These are phyloP conservation scores for Russula ochroleuca DNA, from an alignment of 768 basidiomycete species.

Conservation along the genomic window DNA sequence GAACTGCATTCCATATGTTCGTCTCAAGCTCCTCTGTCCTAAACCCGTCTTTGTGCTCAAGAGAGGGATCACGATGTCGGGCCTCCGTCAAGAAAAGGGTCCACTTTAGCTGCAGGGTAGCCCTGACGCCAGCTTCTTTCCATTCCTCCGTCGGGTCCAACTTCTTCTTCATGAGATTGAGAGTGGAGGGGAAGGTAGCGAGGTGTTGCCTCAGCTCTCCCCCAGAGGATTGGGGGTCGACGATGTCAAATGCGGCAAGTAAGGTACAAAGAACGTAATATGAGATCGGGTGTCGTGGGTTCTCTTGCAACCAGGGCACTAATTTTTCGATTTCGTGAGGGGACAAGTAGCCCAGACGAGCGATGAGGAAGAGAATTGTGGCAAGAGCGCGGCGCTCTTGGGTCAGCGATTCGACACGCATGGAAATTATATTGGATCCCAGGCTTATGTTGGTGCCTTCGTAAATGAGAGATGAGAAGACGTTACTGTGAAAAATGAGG, in stretches of 20 bases:
- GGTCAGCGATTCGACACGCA: constrained; percentile 67
- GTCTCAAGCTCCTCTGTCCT: constrained; percentile 76
- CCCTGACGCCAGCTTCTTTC: constrained; percentile 68
- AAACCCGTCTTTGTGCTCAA: constrained; percentile 63
- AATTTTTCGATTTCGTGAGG: constrained; percentile 56
- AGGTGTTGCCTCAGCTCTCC: constrained; percentile 47
- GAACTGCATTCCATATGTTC: constrained; percentile 78
- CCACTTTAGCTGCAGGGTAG: constrained; percentile 79
- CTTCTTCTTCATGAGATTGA: constrained; percentile 57
- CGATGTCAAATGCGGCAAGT: constrained; percentile 62
- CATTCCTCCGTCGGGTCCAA: constrained; percentile 51
- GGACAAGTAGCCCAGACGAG: constrained; percentile 57
- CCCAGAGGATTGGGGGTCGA: constrained; percentile 48
- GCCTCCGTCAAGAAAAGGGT: constrained; percentile 78
- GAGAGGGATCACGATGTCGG: constrained; percentile 58
- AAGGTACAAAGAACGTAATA: constrained; percentile 64
- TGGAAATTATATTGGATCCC: constrained; percentile 61
- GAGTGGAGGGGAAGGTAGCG: constrained; percentile 43
- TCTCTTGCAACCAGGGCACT: constrained; percentile 65
- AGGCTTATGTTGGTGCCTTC: constrained; percentile 46
- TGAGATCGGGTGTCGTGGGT: constrained; percentile 63
- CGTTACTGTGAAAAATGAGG: neutral
- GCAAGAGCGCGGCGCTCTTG: constrained; percentile 69
- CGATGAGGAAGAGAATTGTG: constrained; percentile 56
- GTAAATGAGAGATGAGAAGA: neutral